Conservation (phyloP, 768 basidiomycete species). For the Leccinum pellstonianum region DNA sequence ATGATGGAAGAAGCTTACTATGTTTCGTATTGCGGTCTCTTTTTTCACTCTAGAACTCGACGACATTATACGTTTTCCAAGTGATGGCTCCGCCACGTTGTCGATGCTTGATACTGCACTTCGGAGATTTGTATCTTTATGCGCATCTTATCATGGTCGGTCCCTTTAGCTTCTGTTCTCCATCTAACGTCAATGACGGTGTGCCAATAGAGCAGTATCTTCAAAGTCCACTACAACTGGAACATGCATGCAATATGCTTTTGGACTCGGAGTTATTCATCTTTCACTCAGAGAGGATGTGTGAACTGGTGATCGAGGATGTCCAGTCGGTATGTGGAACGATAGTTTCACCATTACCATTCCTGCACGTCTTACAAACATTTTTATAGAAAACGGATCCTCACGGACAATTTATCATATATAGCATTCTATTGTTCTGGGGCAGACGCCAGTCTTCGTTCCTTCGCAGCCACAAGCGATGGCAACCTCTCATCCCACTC, state of each 20-base stretch:
- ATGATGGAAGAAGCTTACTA: constrained; percentile 7
- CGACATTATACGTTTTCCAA: constrained; percentile 69
- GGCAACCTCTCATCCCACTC: constrained; percentile 77
- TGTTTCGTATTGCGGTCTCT: constrained; percentile 1
- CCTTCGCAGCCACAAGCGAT: constrained; percentile 78
- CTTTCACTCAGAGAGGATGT: constrained; percentile 92
- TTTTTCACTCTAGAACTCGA: constrained; percentile 69
- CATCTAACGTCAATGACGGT: constrained; percentile 6
- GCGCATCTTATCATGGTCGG: constrained; percentile 85
- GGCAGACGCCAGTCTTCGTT: constrained; percentile 69
- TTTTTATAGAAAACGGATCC: constrained; percentile 73
- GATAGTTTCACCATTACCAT: background rate
- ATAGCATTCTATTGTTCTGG: constrained; percentile 71
- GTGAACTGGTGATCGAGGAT: constrained; percentile 71
- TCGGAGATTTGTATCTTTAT: constrained; percentile 72
- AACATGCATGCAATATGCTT: constrained; percentile 76
- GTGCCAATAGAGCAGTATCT: constrained; percentile 72
- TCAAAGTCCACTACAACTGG: constrained; percentile 77
- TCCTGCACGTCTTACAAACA: constrained; percentile 6
- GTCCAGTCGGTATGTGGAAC: constrained; percentile 54
- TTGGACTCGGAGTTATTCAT: constrained; percentile 84
- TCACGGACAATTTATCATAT: constrained; percentile 76
- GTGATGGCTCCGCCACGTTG: constrained; percentile 58
- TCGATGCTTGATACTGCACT: constrained; percentile 76
- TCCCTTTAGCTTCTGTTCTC: constrained; percentile 9